Percentiles rank a stretch among this genome's conserved stretches.
Conservation (phyloP, 805 yeast species). For the Candida rishiriensis region DNA sequence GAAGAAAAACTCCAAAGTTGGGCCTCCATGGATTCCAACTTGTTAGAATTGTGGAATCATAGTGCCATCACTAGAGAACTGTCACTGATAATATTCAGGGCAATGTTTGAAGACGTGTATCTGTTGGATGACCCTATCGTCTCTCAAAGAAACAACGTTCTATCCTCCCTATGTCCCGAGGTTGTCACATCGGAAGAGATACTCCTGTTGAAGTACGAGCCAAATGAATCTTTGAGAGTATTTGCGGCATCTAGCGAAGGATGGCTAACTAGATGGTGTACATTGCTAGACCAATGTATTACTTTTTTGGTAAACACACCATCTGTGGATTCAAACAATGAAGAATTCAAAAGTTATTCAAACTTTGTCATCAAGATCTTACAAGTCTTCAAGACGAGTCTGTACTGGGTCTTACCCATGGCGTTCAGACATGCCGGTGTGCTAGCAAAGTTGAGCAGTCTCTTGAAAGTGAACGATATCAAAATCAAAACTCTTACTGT, state of each 20-base stretch:
- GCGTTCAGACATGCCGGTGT: constrained; percentile 66
- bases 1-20: constrained; percentile 63
- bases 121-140: constrained; percentile 90
- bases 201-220: constrained; percentile 58
- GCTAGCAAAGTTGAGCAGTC: constrained; percentile 54
- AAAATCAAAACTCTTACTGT: constrained; percentile 77
- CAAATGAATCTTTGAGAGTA: constrained; percentile 54
- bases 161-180: constrained; percentile 80
- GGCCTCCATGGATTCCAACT: constrained; percentile 79
- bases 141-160: constrained; percentile 66
- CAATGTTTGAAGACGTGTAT: constrained; percentile 89
- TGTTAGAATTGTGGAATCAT: constrained; percentile 70
- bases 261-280: constrained; percentile 82
- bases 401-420: constrained; percentile 85
- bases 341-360: constrained; percentile 7
- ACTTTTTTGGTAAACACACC: constrained; percentile 21
- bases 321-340: constrained; percentile 1
- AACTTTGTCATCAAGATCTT: constrained; percentile 61
- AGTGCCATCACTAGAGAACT: constrained; percentile 67
- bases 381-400: constrained; percentile 81
- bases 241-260: constrained; percentile 75
- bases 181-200: constrained; percentile 69
- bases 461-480: constrained; percentile 53
- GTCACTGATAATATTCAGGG: constrained; percentile 71
- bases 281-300: constrained; percentile 43